Evolutionary conservation across 441 rosid species (phyloP).

Genomic region (Gossypium lobatum): DNA sequence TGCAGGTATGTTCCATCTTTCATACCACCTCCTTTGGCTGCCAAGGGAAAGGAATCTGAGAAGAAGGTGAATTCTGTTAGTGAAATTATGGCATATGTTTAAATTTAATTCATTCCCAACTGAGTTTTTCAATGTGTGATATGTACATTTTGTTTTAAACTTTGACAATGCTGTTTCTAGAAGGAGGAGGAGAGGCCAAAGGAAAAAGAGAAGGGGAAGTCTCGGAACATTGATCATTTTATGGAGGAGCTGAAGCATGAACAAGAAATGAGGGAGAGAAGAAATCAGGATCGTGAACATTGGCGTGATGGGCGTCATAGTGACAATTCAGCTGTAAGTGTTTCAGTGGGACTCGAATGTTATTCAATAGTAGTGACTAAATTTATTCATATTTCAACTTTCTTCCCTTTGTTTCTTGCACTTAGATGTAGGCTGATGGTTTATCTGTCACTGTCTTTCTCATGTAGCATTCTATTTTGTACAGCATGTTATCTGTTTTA

Average conservation of each 20-base stretch:
- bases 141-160: constrained; percentile 6
- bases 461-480: background rate
- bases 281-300: constrained; percentile 90
- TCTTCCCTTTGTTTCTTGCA: constrained; percentile 3
- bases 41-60: constrained; percentile 86
- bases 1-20: constrained; percentile 99
- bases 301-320: constrained; percentile 70
- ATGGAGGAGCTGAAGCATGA: constrained; percentile 99
- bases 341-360: background rate
- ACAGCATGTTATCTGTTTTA: background rate
- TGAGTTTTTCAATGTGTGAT: constrained; percentile 12
- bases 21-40: constrained; percentile 88
- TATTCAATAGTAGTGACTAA: background rate
- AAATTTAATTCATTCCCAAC: background rate
- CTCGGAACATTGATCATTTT: constrained; percentile 89
- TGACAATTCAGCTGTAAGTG: constrained; percentile 66
- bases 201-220: constrained; percentile 85
- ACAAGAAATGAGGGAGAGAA: constrained; percentile 93
- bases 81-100: constrained; percentile 2
- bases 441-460: background rate
- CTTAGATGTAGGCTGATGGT: background rate
- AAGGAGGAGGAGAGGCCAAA: constrained; percentile 74
- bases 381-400: background rate
- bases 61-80: constrained; percentile 56
- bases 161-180: constrained; percentile 27